Evolutionary conservation across 1,139 yeast species (phyloP).

Genomic region (Meyerozyma athensensis): DNA sequence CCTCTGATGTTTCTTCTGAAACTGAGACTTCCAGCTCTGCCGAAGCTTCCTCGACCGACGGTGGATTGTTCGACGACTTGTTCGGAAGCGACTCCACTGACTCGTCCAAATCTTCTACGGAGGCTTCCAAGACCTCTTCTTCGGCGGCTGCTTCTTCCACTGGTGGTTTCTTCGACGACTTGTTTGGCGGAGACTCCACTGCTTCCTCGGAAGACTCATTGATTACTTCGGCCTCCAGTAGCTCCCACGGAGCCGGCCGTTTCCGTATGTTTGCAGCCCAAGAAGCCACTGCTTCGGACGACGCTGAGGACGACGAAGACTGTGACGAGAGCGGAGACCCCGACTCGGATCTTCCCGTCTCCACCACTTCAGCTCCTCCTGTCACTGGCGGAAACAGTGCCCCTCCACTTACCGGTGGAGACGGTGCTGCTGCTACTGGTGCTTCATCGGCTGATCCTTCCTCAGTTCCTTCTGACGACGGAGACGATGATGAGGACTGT

Average conservation of each 20-base stretch:
- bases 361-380: slow-evolving; percentile 4
- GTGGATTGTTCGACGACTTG: slow-evolving; percentile 1
- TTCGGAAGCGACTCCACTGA: background rate
- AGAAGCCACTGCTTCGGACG: no score
- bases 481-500: slow-evolving; percentile 1
- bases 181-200: slow-evolving; percentile 10
- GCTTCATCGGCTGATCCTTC: background rate
- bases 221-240: slow-evolving; percentile 9
- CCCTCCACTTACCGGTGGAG: slow-evolving; percentile 4
- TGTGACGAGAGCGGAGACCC: background rate
- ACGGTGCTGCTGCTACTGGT: slow-evolving; percentile 5
- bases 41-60: background rate
- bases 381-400: no score
- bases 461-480: background rate
- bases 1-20: background rate
- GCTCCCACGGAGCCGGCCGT: no score
- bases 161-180: slow-evolving; percentile 15
- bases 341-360: background rate
- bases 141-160: background rate
- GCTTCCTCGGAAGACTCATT: slow-evolving; percentile 7
- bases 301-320: background rate
- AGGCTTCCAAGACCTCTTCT: background rate
- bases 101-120: background rate
- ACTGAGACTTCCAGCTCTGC: background rate
- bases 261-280: no score